Evolutionary conservation across 306 rosid genomes (phyloP), one percentile per base, ranked within the genome.

Genomic region (Erythrophleum fordii): DNA sequence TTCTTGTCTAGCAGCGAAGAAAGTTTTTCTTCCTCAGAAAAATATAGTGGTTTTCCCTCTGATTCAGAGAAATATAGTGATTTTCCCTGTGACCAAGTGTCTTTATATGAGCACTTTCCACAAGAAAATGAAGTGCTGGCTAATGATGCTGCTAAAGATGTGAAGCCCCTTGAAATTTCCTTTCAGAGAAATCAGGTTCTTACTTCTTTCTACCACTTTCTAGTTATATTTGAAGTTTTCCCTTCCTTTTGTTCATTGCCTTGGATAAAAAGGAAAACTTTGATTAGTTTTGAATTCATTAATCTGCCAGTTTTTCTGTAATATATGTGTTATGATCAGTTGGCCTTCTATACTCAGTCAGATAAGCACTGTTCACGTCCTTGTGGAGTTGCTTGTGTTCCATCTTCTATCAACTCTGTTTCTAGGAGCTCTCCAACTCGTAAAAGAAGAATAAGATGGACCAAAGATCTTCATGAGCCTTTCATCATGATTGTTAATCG

Each of bases 401-500:
- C 42, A 5, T 55, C 51, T 77, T 73, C 78, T 39, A 61, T 78
- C 76, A 82, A 76, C 75, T 60, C 76, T 72, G 69, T 25, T 49
- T 78, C 77, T 25, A 81, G 59, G 71, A 73, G 25, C 67, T 69
- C 77, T 41, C 39, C 20, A 44, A 34, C 64, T 12, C 25, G 73
- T 78, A 85, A 88, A 65, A 80, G 58, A 16, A 71, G 87, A 79
- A 79, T 84, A 65, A 75, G 66, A 75, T 84, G 89, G 89, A 86
- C 86, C 17, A 26, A 76, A 73, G 84, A 86, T 72, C 66, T 86
- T 68, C 82, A 86, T 14, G 82, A 83, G 11, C 11, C 12, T 25
- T 86, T 86, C 16, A 56, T 83, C 48, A 39, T 5, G 51, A 65
- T 67, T 41, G 87, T 83, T 0, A 31, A 79, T 17, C 25, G n/a